Conservation (phyloP, 768 basidiomycete genomes). For the Suillus sp. region DNA sequence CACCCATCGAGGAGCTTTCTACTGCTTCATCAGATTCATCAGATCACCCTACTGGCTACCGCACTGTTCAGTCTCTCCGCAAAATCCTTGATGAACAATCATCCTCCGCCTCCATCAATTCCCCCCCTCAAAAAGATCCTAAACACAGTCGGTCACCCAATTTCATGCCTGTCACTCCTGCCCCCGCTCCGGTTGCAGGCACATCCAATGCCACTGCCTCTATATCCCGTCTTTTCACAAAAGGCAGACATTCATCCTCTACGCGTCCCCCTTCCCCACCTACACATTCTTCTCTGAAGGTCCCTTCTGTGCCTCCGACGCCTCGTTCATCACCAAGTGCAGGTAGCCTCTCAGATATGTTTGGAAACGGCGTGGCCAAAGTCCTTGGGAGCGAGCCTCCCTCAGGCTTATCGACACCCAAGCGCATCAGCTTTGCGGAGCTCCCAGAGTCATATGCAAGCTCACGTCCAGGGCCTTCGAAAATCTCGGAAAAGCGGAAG, state of each 20-base stretch:
- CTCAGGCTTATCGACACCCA: conserved; percentile 62
- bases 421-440: conserved; percentile 78
- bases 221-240: conserved; percentile 75
- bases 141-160: conserved; percentile 22
- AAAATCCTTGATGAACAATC: conserved; percentile 62
- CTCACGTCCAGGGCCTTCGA: conserved; percentile 35
- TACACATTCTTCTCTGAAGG: conserved; percentile 48
- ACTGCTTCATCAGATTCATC: conserved; percentile 55
- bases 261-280: conserved; percentile 67
- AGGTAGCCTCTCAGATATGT: conserved; percentile 28
- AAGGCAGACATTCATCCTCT: conserved; percentile 57
- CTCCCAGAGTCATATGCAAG: conserved; percentile 66
- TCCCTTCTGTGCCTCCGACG: conserved; percentile 38
- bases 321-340: conserved; percentile 38
- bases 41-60: conserved; percentile 53
- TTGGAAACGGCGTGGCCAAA: conserved; percentile 33
- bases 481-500: conserved; percentile 34
- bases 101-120: conserved; percentile 36
- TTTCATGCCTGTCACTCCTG: conserved; percentile 42
- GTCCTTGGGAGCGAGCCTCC: conserved; percentile 43
- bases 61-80: conserved; percentile 64
- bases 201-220: conserved; percentile 79
- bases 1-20: conserved; percentile 57
- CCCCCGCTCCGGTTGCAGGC: conserved; percentile 56
- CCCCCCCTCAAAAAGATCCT: conserved; percentile 16